Evolutionary conservation across 495 filamentous ascomycete genomes (phyloP).

Genomic region (Neurospora sp.): DNA sequence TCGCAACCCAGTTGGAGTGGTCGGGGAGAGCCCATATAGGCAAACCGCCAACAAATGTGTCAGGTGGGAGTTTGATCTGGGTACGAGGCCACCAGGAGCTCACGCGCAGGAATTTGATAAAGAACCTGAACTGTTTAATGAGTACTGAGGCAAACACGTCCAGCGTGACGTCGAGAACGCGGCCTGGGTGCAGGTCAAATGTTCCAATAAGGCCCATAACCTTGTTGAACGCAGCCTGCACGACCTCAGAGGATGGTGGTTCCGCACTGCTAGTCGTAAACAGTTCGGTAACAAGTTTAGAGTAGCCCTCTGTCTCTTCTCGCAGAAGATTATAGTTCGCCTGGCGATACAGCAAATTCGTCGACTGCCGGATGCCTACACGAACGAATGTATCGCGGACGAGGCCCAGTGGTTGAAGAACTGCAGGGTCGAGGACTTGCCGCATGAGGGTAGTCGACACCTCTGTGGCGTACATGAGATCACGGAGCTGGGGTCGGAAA

Average conservation of each 20-base stretch:
- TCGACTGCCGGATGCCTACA: constrained; percentile 77
- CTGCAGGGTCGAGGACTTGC: constrained; percentile 65
- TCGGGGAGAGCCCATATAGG: constrained; percentile 76
- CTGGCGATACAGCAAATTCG: constrained; percentile 86
- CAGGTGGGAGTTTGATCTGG: constrained; percentile 22
- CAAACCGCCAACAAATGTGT: constrained; percentile 42
- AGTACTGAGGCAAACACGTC: constrained; percentile 36
- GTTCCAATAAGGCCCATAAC: constrained; percentile 63
- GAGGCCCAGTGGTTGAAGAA: constrained; percentile 65
- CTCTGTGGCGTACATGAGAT: constrained; percentile 57
- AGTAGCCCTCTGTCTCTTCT: constrained; percentile 93
- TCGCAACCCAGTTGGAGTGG: constrained; percentile 43
- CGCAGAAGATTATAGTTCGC: constrained; percentile 92
- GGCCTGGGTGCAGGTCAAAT: constrained; percentile 58
- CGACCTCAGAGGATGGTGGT: constrained; percentile 32
- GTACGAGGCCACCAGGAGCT: constrained; percentile 96
- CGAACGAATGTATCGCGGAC: constrained; percentile 78
- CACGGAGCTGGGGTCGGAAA: constrained; percentile 31
- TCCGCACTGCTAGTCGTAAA: constrained; percentile 48
- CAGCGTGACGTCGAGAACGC: constrained; percentile 79
- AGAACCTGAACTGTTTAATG: constrained; percentile 62
- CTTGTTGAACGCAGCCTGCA: constrained; percentile 40
- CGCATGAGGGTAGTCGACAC: constrained; percentile 67
- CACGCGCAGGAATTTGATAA: constrained; percentile 76
- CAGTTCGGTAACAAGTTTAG: constrained; percentile 52